Base-by-base conservation (phyloP, 2,329 filamentous ascomycete species). In the Hawksworthiomyces lignivorus region DNA sequence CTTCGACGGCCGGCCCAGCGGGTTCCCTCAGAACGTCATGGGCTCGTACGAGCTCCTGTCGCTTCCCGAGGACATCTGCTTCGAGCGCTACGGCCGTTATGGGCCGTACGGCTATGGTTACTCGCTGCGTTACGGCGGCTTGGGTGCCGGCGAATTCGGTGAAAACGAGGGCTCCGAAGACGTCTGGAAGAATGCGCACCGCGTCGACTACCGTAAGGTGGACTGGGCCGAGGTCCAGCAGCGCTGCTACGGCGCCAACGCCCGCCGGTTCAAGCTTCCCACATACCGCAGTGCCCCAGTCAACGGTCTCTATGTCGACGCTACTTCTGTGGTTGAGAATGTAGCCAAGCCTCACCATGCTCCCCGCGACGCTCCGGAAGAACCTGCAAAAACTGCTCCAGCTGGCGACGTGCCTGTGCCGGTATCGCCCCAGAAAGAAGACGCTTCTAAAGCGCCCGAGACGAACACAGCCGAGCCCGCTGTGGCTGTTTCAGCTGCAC, bases 71-170 rank as follows among this genome's bases (percentile, higher is more conserved):
- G 83, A 94, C 54, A 77, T 96, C 35, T 98, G 92, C 64, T 96
- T 95, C 56, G 92, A 98, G 52, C 76, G 92, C 2, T 94, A 86
- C 57, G 90, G 90, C 4, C 77, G 88, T 49, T 77, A 92, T 22
- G 89, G 87, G 0, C 85, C 90, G 0, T 98, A 98, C 53, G 90
- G 90, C 0, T 77, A 87, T 47, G 90, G 90, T 8, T 97, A 97
- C 60, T 86, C 84, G 24, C 68, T 74, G 26, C 79, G 80, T 44
- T 79, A 74, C 49, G 90, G 90, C 11, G 90, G 90, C 2, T 79
- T 84, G 20, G 88, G 90, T 5, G 80, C 85, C n/a, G 89, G 87
- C 10, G 76, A 94, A 60, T 80, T 88, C 53, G 87, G 87, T 18
- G 85, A 96, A 48, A 79, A 73, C 37, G 84, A 92, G 50, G 89